A percentile compares a stretch with the other conserved stretches of the same genome.
Evolutionary conservation across 257 asterid genomes (phyloP).

Genomic region (Petunia axillaris): DNA sequence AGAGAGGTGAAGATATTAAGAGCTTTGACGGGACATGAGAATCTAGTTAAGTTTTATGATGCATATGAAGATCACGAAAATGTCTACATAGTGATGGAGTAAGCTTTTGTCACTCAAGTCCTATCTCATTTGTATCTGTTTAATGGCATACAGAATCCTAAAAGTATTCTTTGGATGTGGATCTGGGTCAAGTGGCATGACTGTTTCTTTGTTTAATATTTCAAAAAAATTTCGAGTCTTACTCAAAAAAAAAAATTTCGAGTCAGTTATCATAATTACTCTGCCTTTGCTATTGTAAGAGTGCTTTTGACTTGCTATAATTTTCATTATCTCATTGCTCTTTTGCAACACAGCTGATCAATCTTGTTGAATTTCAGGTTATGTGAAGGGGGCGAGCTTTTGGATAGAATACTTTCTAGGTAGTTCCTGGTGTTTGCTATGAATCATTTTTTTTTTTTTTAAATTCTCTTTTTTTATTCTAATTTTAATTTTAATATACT

Average conservation of each 20-base stretch:
- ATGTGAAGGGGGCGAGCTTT: conserved; percentile 71
- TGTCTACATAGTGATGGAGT: conserved; percentile 70
- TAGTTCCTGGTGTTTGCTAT: conserved; percentile 6
- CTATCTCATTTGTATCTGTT: not conserved
- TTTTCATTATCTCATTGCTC: not conserved
- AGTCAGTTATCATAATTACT: not conserved
- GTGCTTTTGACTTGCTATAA: not conserved
- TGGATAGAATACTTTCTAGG: conserved; percentile 68
- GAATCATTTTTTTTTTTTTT: conserved; percentile 1
- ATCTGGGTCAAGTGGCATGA: conserved; percentile 21
- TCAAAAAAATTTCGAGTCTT: not conserved
- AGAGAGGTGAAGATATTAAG: conserved; percentile 68
- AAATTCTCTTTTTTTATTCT: conserved; percentile 6
- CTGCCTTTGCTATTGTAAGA: not conserved
- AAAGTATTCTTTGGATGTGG: not conserved
- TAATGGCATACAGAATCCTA: conserved; percentile 11
- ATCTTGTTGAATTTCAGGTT: conserved; percentile 41
- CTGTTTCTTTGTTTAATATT: not conserved
- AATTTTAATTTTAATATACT: not conserved
- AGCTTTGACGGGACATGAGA: conserved; percentile 57
- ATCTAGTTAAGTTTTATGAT: conserved; percentile 59
- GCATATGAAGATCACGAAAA: conserved; percentile 62
- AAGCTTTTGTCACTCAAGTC: conserved; percentile 36
- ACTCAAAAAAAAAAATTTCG: not conserved
- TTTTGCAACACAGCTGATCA: conserved; percentile 14